Conservation (phyloP, 2,329 filamentous ascomycete species). For the Fusarium udum region DNA sequence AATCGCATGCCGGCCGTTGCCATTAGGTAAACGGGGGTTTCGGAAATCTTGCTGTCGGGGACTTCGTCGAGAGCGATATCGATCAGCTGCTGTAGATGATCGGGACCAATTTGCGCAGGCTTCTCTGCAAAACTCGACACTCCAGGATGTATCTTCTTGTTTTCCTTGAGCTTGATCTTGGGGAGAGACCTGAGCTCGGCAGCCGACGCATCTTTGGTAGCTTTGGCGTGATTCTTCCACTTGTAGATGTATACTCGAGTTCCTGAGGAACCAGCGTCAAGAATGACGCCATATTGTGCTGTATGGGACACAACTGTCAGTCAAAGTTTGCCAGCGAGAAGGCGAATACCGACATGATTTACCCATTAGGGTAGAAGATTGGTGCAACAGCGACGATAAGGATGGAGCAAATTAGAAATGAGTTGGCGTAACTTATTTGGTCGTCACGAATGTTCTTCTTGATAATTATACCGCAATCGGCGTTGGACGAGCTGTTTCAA, state of each 20-base stretch:
- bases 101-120: conserved; percentile 78
- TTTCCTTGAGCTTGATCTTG: conserved; percentile 83
- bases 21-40: conserved; percentile 94
- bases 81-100: conserved; percentile 82
- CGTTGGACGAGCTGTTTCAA: not conserved
- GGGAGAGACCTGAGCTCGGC: conserved; percentile 72
- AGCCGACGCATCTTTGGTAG: conserved; percentile 60
- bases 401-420: not conserved
- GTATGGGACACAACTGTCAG: conserved; percentile 25
- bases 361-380: conserved; percentile 44
- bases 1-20: conserved; percentile 96
- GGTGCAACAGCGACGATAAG: not conserved
- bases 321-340: conserved; percentile 6
- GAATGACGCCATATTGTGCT: conserved; percentile 88
- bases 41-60: conserved; percentile 76
- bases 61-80: conserved; percentile 84
- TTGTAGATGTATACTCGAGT: conserved; percentile 94
- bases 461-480: not conserved
- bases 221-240: conserved; percentile 82
- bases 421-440: not conserved
- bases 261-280: conserved; percentile 97
- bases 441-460: not conserved
- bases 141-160: conserved; percentile 92
- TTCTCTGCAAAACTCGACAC: conserved; percentile 89
- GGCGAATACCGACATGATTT: conserved; percentile 48